Evolutionary conservation across 2,329 filamentous ascomycete genomes (phyloP).

Genomic region (Xylariomycetidae sp.): DNA sequence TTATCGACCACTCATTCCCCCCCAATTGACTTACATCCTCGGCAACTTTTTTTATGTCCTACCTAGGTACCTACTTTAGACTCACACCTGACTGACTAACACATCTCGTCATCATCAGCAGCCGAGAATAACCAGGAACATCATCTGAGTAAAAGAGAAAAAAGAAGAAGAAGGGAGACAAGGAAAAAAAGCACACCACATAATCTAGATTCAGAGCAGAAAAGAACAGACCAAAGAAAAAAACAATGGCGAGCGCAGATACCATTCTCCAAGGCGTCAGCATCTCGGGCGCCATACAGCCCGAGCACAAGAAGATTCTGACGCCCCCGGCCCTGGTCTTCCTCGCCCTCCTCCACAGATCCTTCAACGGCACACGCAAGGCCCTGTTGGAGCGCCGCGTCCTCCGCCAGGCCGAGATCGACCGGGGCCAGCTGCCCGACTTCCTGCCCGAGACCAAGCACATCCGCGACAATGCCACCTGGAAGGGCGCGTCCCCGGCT

Average conservation of each 20-base stretch:
- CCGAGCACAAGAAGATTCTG: slow-evolving; percentile 83
- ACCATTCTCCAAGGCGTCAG: slow-evolving; percentile 81
- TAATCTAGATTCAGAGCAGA: no score
- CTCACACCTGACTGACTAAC: no score
- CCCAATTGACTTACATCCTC: slow-evolving; percentile 11
- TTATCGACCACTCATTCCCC: slow-evolving; percentile 1
- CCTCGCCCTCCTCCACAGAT: slow-evolving; percentile 88
- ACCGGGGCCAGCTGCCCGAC: slow-evolving; percentile 82
- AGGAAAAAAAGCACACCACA: no score
- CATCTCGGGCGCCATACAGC: slow-evolving; percentile 74
- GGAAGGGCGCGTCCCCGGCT: slow-evolving; percentile 87
- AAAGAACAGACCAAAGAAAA: no score
- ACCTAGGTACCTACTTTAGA: no score
- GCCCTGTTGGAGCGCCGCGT: slow-evolving; percentile 80
- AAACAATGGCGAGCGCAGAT: slow-evolving; percentile 64
- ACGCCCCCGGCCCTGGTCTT: slow-evolving; percentile 88
- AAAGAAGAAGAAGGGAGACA: no score
- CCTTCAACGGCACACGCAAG: slow-evolving; percentile 89
- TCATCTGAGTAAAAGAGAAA: no score
- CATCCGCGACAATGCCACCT: slow-evolving; percentile 89
- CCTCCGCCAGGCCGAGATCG: slow-evolving; percentile 85
- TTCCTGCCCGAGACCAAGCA: slow-evolving; percentile 95
- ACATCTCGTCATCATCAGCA: slow-evolving; percentile 8
- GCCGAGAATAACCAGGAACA: not conserved
- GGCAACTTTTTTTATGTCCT: slow-evolving; percentile 7